Base-by-base conservation (phyloP, 306 rosid species). In the Parietaria judaica region DNA sequence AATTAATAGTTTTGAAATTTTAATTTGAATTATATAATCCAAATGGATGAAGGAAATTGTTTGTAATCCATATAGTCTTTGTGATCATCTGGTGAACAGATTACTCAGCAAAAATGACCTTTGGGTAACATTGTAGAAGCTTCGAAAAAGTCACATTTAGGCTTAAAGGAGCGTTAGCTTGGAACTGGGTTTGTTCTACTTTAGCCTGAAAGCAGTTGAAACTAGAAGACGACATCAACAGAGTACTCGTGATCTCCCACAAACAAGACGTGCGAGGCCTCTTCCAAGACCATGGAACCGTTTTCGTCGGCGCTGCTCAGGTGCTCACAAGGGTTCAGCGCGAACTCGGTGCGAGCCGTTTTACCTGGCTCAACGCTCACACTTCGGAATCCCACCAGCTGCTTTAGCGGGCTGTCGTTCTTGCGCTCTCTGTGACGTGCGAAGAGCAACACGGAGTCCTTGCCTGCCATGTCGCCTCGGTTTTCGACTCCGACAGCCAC, bases 271-370 rank as follows among this genome's bases (percentile, higher is more conserved):
- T 79, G 78, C 50, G 88, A 85, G 54, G 97, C 97, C 78, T 86
- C 79, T 74, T 86, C 94, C 23, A 92, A 69, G 13, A 84, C 79
- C 88, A 72, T 84, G 59, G 68, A 62, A 50, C 97, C 97, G 50
- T 46, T 87, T 72, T 86, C 88, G 16, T 81, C 87, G 52, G 95
- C 90, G 65, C 79, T 69, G 64, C 84, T 86, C 23, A 88, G 49
- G 67, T 88, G 95, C 64, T 94, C 83, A 57, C 99, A 94, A 48
- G 97, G 94, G 66, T 67, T 86, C 54, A 94, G 14, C 67, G 56
- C 68, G 75, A 94, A 88, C 62, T 78, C 81, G 58, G 81, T 64
- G 37, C 79, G 73, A 15, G 65, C 66, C 58, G 14, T 78, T 73
- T 84, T 88, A 45, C 95, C 95, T 3, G 72, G 85, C 34, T 81